Evolutionary conservation across 345 rosid genomes (phyloP).

Genomic region (Dipteronia sinensis): DNA sequence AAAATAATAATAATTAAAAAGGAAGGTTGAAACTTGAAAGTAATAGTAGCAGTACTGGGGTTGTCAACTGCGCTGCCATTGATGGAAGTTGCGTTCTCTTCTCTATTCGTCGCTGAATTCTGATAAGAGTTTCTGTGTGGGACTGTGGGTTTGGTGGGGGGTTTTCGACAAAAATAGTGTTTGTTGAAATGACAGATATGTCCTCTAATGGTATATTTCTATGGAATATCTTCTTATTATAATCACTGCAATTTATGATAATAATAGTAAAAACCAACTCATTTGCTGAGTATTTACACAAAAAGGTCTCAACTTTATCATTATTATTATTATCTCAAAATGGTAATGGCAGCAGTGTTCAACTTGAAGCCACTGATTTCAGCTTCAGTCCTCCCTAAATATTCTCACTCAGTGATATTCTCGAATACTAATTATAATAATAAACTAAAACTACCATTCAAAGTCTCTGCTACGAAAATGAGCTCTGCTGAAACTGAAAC

Average conservation of each 20-base stretch:
- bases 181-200: not conserved
- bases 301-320: slow-evolving; percentile 6
- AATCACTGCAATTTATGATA: too few relatives aligned
- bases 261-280: not conserved
- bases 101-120: not conserved
- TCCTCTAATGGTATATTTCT: not conserved
- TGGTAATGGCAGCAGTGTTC: slow-evolving; percentile 26
- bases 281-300: not conserved
- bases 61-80: slow-evolving; percentile 61
- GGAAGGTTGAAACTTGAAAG: not conserved
- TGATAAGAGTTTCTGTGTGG: not conserved
- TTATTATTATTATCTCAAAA: not conserved
- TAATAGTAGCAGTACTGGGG: slow-evolving; percentile 41
- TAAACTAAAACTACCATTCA: not conserved
- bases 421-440: slow-evolving; percentile 10
- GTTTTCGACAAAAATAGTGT: not conserved
- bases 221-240: not conserved
- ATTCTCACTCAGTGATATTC: slow-evolving; percentile 8
- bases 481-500: slow-evolving; percentile 44
- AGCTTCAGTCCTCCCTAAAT: slow-evolving; percentile 9
- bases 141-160: not conserved
- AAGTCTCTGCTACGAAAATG: slow-evolving; percentile 48
- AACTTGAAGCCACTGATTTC: slow-evolving; percentile 38
- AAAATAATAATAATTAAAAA: not conserved
- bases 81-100: slow-evolving; percentile 6